Percentiles rank a stretch among this genome's conserved stretches.
These are phyloP conservation scores for Mucor irregularis DNA, from an alignment of 371 early-diverging fungal species.

Conservation along the genomic window DNA sequence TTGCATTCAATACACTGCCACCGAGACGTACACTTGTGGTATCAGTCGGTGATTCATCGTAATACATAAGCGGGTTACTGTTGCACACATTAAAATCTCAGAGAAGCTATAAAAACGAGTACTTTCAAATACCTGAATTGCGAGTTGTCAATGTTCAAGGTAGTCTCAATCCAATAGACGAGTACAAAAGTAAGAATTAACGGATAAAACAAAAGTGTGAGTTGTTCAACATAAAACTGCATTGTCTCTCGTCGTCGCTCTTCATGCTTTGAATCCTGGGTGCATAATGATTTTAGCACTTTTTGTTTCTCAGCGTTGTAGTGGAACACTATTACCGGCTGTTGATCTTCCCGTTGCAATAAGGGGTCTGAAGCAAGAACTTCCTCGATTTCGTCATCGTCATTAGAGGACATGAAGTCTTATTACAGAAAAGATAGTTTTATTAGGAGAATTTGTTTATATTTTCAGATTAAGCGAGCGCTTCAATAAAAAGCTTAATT, in stretches of 20 bases:
- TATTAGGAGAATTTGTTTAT: background rate
- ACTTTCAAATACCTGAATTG: slow-evolving; percentile 3
- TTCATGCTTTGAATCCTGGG: background rate
- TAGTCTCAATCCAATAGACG: slow-evolving; percentile 20
- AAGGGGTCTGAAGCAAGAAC: background rate
- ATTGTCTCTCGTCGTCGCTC: slow-evolving; percentile 10
- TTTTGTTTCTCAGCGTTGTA: no score
- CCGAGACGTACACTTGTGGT: slow-evolving; percentile 12
- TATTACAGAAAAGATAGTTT: background rate
- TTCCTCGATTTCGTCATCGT: background rate
- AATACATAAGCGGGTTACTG: slow-evolving; percentile 19
- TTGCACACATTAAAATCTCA: background rate
- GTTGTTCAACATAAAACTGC: slow-evolving; percentile 21
- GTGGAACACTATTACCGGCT: background rate
- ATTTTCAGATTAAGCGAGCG: background rate
- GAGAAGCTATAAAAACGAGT: background rate
- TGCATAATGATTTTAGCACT: background rate
- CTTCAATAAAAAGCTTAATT: background rate
- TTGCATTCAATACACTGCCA: slow-evolving; percentile 21
- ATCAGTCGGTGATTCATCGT: slow-evolving; percentile 17
- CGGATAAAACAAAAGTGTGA: slow-evolving; percentile 24
- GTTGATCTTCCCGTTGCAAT: background rate
- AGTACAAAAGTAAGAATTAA: slow-evolving; percentile 19
- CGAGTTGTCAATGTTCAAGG: slow-evolving; percentile 11
- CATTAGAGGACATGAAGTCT: background rate